These are phyloP conservation scores for Vaccinium darrowii DNA, from an alignment of 148 eudicot species.

Conservation along the genomic window DNA sequence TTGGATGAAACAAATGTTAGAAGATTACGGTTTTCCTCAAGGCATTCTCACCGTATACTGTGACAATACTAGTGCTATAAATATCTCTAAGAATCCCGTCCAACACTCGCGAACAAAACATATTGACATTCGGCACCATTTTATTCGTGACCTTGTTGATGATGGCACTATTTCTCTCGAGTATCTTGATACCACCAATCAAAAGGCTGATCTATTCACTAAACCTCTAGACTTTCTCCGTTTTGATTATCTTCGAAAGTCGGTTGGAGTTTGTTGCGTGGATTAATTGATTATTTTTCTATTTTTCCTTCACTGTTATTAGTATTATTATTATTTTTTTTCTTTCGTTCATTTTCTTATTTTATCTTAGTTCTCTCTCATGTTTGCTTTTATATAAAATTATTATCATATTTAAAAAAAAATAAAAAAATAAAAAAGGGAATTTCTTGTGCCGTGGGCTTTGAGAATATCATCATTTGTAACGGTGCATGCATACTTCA, in stretches of 20 bases:
- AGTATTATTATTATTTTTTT: no score
- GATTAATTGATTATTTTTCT: no score
- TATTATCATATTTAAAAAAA: no score
- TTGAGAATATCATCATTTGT: no score
- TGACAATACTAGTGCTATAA: not conserved
- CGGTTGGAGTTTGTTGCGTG: not conserved
- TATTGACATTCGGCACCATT: not conserved
- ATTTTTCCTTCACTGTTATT: no score
- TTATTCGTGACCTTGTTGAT: not conserved
- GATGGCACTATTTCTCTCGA: not conserved
- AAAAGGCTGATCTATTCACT: not conserved
- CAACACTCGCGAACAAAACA: not conserved
- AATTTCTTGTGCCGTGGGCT: no score
- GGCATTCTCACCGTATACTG: not conserved
- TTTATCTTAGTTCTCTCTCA: no score
- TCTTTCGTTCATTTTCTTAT: no score
- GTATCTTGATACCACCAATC: not conserved
- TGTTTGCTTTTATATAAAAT: no score
- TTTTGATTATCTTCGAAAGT: not conserved
- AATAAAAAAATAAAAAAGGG: no score
- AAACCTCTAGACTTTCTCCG: not conserved
- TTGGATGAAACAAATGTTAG: not conserved
- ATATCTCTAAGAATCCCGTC: not conserved
- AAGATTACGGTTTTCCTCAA: not conserved
- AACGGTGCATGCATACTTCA: no score